Conservation (phyloP, 2,329 filamentous ascomycete species). For the Verticillium nubilum region DNA sequence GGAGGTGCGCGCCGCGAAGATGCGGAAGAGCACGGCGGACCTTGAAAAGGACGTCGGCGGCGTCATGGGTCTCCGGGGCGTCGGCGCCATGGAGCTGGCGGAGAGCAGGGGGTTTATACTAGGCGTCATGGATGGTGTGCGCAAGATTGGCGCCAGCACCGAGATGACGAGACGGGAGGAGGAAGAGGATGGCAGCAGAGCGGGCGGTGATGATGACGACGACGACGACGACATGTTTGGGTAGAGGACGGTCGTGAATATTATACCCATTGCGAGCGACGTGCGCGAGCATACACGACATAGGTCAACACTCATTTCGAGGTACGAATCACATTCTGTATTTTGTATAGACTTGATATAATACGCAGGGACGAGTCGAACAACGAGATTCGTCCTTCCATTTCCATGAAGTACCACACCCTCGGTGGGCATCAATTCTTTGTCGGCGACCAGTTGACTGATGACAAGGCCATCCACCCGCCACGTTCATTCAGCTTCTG, state of each 20-base stretch:
- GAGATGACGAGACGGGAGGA: slow-evolving; percentile 74
- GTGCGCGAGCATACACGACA: neutral
- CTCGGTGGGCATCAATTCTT: too few relatives aligned
- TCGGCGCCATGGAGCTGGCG: slow-evolving; percentile 88
- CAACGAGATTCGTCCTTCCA: too few relatives aligned
- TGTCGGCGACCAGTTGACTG: too few relatives aligned
- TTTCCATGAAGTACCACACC: too few relatives aligned
- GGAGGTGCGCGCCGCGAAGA: slow-evolving; percentile 85
- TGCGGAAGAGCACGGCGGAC: slow-evolving; percentile 67
- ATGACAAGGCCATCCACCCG: too few relatives aligned
- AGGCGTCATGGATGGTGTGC: slow-evolving; percentile 81
- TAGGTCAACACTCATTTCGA: neutral
- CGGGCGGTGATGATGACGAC: slow-evolving; percentile 59
- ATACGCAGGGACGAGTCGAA: neutral
- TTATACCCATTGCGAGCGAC: neutral
- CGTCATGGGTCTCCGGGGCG: slow-evolving; percentile 63
- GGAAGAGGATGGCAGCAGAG: slow-evolving; percentile 62
- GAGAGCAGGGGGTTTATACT: slow-evolving; percentile 80
- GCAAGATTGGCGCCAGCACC: slow-evolving; percentile 74
- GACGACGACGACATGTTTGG: slow-evolving; percentile 44
- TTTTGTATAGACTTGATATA: neutral
- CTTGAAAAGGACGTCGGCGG: slow-evolving; percentile 68
- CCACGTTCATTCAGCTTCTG: too few relatives aligned
- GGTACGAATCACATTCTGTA: neutral
- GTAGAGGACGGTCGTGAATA: neutral